Evolutionary conservation across 1,284 basidiomycete species (phyloP), one percentile per base, ranked within the genome.

Genomic region (Rhizoctonia solani): DNA sequence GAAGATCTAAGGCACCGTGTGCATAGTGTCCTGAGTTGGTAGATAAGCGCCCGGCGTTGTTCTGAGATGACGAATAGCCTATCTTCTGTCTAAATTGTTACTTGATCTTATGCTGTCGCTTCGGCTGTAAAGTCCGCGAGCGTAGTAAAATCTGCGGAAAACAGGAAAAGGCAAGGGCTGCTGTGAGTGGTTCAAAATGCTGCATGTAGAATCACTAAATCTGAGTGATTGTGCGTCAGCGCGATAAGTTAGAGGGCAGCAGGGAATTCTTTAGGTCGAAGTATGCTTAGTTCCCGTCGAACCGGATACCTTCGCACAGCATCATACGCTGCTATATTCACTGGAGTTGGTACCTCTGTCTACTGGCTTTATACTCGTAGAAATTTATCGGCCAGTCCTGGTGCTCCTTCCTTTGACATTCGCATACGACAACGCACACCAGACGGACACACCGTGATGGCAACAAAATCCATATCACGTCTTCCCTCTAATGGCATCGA

Each of bases 401-500:
- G 46, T 19, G 29, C 50, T 16, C 42, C 65, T 47, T 52, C 52
- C 8, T 70, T 70, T 61, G 49, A 63, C 34, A 53, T 70, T 27
- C 67, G 67, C 23, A 49, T 54, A 44, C 53, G 61, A 50, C 61
- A 52, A 44, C 66, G 42, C 16, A 39, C 67, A 8, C 13, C 56
- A 5, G 69, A 70, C 67, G 69, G 69, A 5, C 41, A 34, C 19
- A 37, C 59, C 3, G 37, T 52, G 13, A 68, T 67, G 52, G 30
- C 29, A 25, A 67, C 49, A 16, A 67, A 61, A 42, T 47, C 63
- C 3, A 67, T 90, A 47, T 79, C 85, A 0, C 77, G 91, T 0
- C 78, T 90, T 11, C 79, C 88, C 19, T 81, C 84, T 73, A 75
- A 78, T 53, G 79, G 82, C 46, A 77, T 89, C 42, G 83, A 91